phyloP scores from a whole-genome alignment of 176 grass and related monocot genomes.

The Triticum timopheevii region DNA sequence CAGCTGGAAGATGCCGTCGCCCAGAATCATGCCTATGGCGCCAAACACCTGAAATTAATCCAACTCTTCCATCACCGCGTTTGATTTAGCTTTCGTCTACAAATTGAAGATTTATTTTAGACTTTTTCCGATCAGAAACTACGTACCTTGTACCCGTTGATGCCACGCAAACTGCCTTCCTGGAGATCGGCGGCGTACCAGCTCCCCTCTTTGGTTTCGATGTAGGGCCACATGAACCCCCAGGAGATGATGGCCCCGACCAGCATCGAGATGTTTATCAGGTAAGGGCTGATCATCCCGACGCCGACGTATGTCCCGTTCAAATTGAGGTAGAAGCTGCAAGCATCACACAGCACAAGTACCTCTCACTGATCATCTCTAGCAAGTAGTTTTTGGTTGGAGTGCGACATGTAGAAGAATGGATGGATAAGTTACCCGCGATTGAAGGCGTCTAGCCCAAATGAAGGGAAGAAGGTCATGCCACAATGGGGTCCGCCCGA shows the following conservation, averaged over 20 bases:
- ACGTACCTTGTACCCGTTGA: conserved; percentile 67
- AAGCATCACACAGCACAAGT: not conserved
- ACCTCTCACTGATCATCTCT: no score
- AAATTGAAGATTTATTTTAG: no score
- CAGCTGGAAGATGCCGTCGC: conserved; percentile 71
- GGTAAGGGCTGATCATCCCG: conserved; percentile 80
- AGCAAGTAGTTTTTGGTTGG: no score
- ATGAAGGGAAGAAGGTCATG: conserved; percentile 60
- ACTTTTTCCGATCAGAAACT: not conserved
- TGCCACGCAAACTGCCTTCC: conserved; percentile 49
- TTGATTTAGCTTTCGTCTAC: no score
- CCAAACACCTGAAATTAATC: conserved; percentile 50
- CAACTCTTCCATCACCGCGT: no score
- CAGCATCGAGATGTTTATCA: conserved; percentile 76
- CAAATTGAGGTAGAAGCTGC: conserved; percentile 74
- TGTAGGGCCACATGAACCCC: conserved; percentile 73
- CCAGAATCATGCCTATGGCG: conserved; percentile 61
- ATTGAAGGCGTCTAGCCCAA: conserved; percentile 55
- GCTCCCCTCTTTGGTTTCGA: conserved; percentile 45
- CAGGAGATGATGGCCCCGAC: conserved; percentile 66
- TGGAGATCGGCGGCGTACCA: conserved; percentile 64
- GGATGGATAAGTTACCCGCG: conserved; percentile 36
- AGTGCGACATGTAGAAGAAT: not conserved
- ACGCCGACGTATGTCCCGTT: conserved; percentile 59
- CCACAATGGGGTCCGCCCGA: conserved; percentile 58